Conservation (phyloP, 371 early-diverging fungal species). For the Chytridium lagenaria region DNA sequence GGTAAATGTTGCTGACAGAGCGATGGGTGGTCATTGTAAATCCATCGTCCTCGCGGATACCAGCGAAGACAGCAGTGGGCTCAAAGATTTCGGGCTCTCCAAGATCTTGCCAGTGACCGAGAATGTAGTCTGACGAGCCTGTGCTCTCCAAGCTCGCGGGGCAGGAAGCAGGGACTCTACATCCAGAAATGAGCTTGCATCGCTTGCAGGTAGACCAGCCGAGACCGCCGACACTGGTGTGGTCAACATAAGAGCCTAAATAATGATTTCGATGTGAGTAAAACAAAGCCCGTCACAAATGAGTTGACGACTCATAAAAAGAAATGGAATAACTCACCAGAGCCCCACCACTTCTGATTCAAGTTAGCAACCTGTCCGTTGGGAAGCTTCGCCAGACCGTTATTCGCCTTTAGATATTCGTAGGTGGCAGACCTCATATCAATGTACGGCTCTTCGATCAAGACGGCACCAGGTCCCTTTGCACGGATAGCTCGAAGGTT, state of each 20-base stretch:
- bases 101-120: conserved; percentile 33
- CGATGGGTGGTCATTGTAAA: conserved; percentile 11
- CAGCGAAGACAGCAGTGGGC: conserved; percentile 18
- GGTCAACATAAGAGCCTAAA: conserved; percentile 27
- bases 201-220: conserved; percentile 32
- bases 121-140: conserved; percentile 10
- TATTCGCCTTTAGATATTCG: background rate
- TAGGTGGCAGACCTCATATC: conserved; percentile 14
- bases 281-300: no score
- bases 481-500: conserved; percentile 24
- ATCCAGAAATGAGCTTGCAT: conserved; percentile 30
- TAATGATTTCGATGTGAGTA: no score
- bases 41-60: conserved; percentile 25
- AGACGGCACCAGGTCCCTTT: conserved; percentile 25
- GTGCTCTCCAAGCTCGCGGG: conserved; percentile 1
- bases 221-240: conserved; percentile 15
- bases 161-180: conserved; percentile 13
- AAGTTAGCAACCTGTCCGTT: background rate
- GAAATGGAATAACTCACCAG: no score
- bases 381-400: conserved; percentile 9
- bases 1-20: conserved; percentile 32
- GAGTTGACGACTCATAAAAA: no score
- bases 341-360: background rate
- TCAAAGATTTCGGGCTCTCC: conserved; percentile 34
- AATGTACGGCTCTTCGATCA: conserved; percentile 32